phyloP scores from a whole-genome alignment of 2,329 filamentous ascomycete genomes.

The Fusarium pseudograminearum region DNA sequence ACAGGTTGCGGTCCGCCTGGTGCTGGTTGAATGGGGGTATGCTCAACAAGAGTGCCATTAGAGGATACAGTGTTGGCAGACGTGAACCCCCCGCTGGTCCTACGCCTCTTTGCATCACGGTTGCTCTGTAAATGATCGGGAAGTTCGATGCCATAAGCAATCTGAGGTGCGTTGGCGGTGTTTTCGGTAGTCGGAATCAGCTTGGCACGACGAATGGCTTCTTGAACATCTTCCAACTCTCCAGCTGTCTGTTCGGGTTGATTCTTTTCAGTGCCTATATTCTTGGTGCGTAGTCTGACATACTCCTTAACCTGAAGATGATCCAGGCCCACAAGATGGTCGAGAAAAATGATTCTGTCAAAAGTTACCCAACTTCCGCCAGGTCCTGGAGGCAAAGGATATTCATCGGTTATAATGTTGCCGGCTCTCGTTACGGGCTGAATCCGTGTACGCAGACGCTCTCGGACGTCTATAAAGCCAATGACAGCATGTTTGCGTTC shows the following conservation, averaged over 20 bases:
- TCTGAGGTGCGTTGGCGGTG: slow-evolving; percentile 55
- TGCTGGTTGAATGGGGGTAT: slow-evolving; percentile 41
- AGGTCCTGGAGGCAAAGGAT: slow-evolving; percentile 67
- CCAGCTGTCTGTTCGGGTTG: slow-evolving; percentile 55
- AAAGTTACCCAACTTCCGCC: slow-evolving; percentile 75
- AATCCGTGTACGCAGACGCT: slow-evolving; percentile 70
- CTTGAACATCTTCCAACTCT: slow-evolving; percentile 59
- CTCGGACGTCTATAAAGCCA: slow-evolving; percentile 72
- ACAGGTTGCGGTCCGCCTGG: slow-evolving; percentile 36
- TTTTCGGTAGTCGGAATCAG: slow-evolving; percentile 59
- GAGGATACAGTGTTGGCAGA: slow-evolving; percentile 50
- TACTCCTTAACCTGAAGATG: slow-evolving; percentile 72
- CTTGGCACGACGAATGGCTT: slow-evolving; percentile 60
- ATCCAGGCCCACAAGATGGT: slow-evolving; percentile 67
- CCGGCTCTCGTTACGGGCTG: slow-evolving; percentile 63
- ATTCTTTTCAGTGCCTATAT: slow-evolving; percentile 54
- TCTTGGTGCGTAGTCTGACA: slow-evolving; percentile 65
- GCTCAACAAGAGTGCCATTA: slow-evolving; percentile 40
- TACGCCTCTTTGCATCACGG: slow-evolving; percentile 62
- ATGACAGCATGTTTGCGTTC: slow-evolving; percentile 69
- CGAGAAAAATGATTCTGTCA: slow-evolving; percentile 68
- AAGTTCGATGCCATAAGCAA: slow-evolving; percentile 65
- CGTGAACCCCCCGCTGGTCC: slow-evolving; percentile 55
- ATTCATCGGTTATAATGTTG: slow-evolving; percentile 59
- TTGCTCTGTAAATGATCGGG: slow-evolving; percentile 57